phyloP scores from a whole-genome alignment of 2,329 filamentous ascomycete species.

The Aspergillus ochraceoroseus region DNA sequence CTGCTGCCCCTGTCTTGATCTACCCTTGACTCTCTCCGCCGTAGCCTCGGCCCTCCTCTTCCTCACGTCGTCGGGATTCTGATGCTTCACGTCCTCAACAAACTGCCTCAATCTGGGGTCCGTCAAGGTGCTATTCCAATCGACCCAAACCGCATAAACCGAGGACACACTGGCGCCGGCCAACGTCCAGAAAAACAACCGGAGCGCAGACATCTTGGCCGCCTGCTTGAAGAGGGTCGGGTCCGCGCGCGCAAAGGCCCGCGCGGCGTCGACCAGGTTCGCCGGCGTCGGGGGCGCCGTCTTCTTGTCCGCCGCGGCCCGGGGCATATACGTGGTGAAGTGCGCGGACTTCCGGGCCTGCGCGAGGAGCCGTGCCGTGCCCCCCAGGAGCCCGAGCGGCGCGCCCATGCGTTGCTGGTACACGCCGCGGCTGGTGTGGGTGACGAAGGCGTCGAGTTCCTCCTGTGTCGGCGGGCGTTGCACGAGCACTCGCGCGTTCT shows the following conservation, averaged over 20 bases:
- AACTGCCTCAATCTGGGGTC: conserved; percentile 27
- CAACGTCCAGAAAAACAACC: conserved; percentile 17
- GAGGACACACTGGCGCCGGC: conserved; percentile 7
- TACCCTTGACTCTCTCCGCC: conserved; percentile 6
- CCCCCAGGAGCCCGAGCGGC: conserved; percentile 17
- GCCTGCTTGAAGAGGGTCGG: conserved; percentile 2
- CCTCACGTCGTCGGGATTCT: conserved; percentile 23
- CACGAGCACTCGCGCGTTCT: conserved; percentile 21
- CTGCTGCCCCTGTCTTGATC: not conserved
- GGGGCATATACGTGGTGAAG: conserved; percentile 8
- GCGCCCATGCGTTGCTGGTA: conserved; percentile 23
- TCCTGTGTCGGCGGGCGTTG: conserved; percentile 31
- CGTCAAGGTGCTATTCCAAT: conserved; percentile 12
- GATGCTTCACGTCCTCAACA: conserved; percentile 17
- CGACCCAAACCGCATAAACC: conserved; percentile 13
- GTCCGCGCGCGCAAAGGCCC: conserved; percentile 9
- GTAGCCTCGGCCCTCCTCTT: conserved; percentile 19
- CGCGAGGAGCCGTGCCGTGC: conserved; percentile 5
- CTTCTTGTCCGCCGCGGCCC: too few relatives aligned
- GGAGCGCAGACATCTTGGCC: conserved; percentile 8
- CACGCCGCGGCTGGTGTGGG: conserved; percentile 18
- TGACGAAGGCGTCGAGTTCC: conserved; percentile 33
- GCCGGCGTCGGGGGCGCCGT: too few relatives aligned
- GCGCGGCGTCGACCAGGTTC: too few relatives aligned
- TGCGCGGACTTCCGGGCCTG: not conserved